Evolutionary conservation across 768 basidiomycete genomes (phyloP), one percentile per base, ranked within the genome.

Genomic region (Panaeolus cyanescens): DNA sequence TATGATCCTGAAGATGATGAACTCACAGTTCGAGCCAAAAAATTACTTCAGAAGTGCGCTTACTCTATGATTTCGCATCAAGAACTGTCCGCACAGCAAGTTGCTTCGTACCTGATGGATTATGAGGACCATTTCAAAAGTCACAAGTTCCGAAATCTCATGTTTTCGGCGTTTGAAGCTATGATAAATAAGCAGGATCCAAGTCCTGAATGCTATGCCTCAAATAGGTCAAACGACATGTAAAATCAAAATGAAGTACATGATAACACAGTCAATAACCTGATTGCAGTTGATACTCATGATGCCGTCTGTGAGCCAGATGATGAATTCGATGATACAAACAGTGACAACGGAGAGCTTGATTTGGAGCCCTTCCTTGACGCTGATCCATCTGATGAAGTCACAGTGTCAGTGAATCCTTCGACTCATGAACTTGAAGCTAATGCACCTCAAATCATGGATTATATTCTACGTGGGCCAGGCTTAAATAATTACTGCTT

Each of bases 21-120:
- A 2, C 4, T 65, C 6, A 69, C 57, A 0, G 5, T 63, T 0
- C 28, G 61, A 19, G 75, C 70, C 0, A 80, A 80, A 56, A 32
- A 55, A n/a, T 8, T 81, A 15, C 40, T 82, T 0, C 73, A 74
- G 55, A 75, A 75, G 62, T 77, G 77, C 63, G 76, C 76, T 0
- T 71, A 73, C 65, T 40, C 69, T 0, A 73, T 80, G 64, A 71
- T 80, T 0, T 70, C 72, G 13, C 67, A 74, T 12, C 76, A 79
- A 60, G 80, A 81, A 62, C 31, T 81, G 12, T 77, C 77, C 2
- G 72, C 66, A 2, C 80, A 74, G 50, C 76, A 78, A 54, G 74
- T 80, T 0, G 65, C 65, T 10, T 72, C 70, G 0, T 77, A 77
- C 62, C 45, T 80, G 0, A 59, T 75, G 56, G 79, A 71, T 4